Conservation (phyloP, 257 asterid species). For the Solanum appendiculatum region DNA sequence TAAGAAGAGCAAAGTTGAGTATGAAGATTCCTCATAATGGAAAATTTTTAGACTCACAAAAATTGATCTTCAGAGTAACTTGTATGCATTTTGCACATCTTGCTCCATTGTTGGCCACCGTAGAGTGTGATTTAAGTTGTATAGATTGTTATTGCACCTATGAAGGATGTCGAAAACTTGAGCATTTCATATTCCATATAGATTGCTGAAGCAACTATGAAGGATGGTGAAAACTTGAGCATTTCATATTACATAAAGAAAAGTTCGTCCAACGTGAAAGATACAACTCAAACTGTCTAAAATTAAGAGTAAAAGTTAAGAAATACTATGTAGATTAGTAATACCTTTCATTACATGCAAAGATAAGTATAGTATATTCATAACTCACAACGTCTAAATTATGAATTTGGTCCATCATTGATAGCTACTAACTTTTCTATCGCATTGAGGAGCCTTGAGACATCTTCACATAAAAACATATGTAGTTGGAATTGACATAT, state of each 20-base stretch:
- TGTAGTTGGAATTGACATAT: slow-evolving; percentile 76
- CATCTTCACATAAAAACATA: slow-evolving; percentile 76
- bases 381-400: neutral
- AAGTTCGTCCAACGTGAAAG: too few species aligned
- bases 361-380: neutral
- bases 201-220: too few species aligned
- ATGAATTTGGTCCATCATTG: neutral
- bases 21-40: neutral
- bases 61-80: slow-evolving; percentile 62
- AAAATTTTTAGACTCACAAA: slow-evolving; percentile 33
- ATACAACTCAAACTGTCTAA: neutral
- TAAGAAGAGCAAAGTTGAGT: neutral
- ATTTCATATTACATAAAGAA: too few species aligned
- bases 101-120: slow-evolving; percentile 60
- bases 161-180: slow-evolving; percentile 52
- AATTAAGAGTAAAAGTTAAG: neutral
- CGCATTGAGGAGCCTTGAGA: slow-evolving; percentile 83
- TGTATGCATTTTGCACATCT: slow-evolving; percentile 72
- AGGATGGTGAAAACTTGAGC: too few species aligned
- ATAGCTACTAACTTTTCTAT: slow-evolving; percentile 35
- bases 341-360: neutral
- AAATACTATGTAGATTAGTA: neutral
- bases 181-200: slow-evolving; percentile 73
- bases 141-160: slow-evolving; percentile 62
- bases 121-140: slow-evolving; percentile 58